A percentile compares a stretch with the other conserved stretches of the same genome.
These are phyloP conservation scores for Salix koriyanagi DNA, from an alignment of 345 rosid genomes.

Conservation along the genomic window DNA sequence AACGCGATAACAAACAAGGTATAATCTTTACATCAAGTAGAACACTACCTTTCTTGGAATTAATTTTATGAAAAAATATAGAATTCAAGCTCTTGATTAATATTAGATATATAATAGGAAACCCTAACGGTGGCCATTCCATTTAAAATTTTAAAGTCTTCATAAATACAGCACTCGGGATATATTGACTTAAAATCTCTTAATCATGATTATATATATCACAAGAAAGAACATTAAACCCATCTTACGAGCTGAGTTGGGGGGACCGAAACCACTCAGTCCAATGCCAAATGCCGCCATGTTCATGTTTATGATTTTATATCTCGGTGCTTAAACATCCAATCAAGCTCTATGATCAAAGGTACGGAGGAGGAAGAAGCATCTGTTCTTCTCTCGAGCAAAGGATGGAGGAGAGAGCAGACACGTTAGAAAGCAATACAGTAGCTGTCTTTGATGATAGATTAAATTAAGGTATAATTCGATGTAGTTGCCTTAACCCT, in stretches of 20 bases:
- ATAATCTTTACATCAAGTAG: too few relatives aligned
- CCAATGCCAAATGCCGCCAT: background rate
- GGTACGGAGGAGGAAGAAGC: background rate
- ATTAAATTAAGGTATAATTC: background rate
- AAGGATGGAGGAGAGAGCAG: background rate
- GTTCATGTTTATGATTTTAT: background rate
- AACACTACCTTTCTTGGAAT: too few relatives aligned
- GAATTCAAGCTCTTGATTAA: too few relatives aligned
- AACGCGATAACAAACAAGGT: too few relatives aligned
- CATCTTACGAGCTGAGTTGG: background rate
- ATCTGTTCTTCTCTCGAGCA: background rate
- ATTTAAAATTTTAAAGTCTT: too few relatives aligned
- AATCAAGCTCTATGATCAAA: background rate
- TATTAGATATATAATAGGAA: too few relatives aligned
- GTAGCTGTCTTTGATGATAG: background rate
- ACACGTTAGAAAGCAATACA: background rate
- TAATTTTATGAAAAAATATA: too few relatives aligned
- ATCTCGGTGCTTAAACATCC: background rate
- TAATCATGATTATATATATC: too few relatives aligned
- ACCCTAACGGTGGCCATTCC: too few relatives aligned
- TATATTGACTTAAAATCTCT: too few relatives aligned
- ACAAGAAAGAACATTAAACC: background rate
- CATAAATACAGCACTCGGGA: too few relatives aligned
- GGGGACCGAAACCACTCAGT: background rate
- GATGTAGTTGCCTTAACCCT: background rate